Conservation (phyloP, 441 rosid genomes). For the Hura crepitans region DNA sequence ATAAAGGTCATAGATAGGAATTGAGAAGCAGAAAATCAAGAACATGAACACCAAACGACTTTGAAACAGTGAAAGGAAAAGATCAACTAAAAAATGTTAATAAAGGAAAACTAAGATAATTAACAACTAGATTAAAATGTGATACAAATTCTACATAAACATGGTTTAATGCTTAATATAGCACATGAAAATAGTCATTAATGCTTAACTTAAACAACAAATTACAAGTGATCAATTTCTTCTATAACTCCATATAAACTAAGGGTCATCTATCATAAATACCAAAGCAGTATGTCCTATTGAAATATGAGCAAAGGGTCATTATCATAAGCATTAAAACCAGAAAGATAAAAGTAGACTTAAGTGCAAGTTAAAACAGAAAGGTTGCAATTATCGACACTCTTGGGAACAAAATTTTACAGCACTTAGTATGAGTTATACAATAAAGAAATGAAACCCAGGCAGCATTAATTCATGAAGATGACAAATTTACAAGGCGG, state of each 20-base stretch:
- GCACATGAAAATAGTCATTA: background rate
- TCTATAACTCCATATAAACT: background rate
- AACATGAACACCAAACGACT: conserved; percentile 12
- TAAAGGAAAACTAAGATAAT: background rate
- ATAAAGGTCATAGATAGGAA: conserved; percentile 19
- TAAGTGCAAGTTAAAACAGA: background rate
- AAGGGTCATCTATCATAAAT: no score
- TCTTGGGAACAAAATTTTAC: background rate
- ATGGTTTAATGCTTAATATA: background rate
- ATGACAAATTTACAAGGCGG: conserved; percentile 20
- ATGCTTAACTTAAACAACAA: background rate
- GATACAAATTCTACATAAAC: background rate
- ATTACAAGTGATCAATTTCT: background rate
- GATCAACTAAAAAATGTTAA: conserved; percentile 7
- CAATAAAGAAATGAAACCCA: conserved; percentile 1
- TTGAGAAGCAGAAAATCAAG: conserved; percentile 27
- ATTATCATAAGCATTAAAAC: background rate
- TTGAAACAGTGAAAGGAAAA: background rate
- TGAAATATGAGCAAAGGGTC: background rate
- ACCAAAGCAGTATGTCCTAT: background rate
- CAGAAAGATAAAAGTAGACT: background rate
- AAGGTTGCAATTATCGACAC: background rate
- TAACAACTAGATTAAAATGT: background rate
- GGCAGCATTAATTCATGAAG: conserved; percentile 7
- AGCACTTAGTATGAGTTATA: background rate